phyloP scores from a whole-genome alignment of 768 basidiomycete species.

The Tephrocybe sp. region DNA sequence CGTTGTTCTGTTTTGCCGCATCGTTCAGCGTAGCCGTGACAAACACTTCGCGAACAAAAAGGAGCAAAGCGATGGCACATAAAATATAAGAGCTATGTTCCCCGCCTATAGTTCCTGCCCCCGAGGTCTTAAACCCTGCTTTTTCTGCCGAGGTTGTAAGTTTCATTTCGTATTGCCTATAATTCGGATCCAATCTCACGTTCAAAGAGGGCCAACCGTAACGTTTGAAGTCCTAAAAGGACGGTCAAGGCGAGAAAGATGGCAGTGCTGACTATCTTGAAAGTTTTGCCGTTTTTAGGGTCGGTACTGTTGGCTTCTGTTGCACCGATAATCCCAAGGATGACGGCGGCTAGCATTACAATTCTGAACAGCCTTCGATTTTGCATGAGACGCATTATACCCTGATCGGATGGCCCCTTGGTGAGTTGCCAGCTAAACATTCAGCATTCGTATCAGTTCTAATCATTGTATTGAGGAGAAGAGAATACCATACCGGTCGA shows the following conservation, averaged over 20 bases:
- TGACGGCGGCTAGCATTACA: constrained; percentile 27
- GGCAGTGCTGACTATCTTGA: constrained; percentile 32
- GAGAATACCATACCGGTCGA: constrained; percentile 38
- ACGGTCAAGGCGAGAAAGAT: constrained; percentile 38
- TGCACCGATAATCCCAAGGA: constrained; percentile 32
- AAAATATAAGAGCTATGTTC: constrained; percentile 31
- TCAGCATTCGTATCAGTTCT: too few relatives aligned
- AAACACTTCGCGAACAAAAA: constrained; percentile 40
- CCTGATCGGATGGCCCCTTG: constrained; percentile 10
- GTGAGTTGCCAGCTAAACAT: constrained; percentile 23
- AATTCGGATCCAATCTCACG: too few relatives aligned
- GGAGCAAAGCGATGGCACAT: constrained; percentile 30
- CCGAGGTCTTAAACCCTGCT: background rate
- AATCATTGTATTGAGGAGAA: background rate
- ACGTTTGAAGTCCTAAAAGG: constrained; percentile 31
- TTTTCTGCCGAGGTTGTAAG: too few relatives aligned
- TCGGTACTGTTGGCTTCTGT: constrained; percentile 17
- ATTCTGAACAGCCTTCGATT: constrained; percentile 33
- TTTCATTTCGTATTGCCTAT: too few relatives aligned
- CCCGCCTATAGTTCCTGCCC: constrained; percentile 20
- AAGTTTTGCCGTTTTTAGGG: constrained; percentile 19
- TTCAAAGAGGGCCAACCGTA: constrained; percentile 16
- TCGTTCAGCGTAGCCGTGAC: constrained; percentile 31
- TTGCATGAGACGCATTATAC: constrained; percentile 22
- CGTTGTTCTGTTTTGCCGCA: constrained; percentile 25